Evolutionary conservation across 1,284 basidiomycete species (phyloP).

Genomic region (Cutaneotrichosporon spelunceum): DNA sequence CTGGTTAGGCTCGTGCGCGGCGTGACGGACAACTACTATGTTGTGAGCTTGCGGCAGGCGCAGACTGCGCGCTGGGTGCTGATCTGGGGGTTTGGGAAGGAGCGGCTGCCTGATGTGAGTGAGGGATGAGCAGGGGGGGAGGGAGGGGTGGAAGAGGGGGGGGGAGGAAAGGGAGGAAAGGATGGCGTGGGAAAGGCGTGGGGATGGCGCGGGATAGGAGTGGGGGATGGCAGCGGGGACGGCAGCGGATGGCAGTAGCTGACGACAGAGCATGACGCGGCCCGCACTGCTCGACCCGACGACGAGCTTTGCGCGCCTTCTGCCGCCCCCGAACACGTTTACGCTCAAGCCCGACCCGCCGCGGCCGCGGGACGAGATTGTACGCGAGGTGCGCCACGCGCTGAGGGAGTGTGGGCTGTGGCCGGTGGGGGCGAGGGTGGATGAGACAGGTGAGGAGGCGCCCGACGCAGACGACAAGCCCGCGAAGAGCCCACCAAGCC

Average conservation of each 20-base stretch:
- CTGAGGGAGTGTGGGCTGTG: slow-evolving; percentile 5
- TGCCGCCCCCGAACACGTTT: slow-evolving; percentile 52
- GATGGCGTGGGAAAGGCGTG: no score
- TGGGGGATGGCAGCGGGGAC: no score
- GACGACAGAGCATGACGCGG: slow-evolving; percentile 25
- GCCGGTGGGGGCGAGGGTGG: neutral
- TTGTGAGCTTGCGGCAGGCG: slow-evolving; percentile 78
- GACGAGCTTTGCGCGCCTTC: slow-evolving; percentile 56
- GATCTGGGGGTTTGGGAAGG: slow-evolving; percentile 70
- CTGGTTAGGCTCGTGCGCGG: slow-evolving; percentile 62
- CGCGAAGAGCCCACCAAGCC: no score
- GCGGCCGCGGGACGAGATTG: slow-evolving; percentile 3
- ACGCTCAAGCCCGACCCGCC: slow-evolving; percentile 6
- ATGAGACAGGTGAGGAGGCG: no score
- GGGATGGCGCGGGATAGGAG: no score
- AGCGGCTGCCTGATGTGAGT: slow-evolving; percentile 71
- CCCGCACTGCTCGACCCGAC: slow-evolving; percentile 49
- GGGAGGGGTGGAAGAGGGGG: no score
- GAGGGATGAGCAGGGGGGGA: slow-evolving; percentile 1
- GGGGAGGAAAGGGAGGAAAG: no score
- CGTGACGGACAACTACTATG: slow-evolving; percentile 74
- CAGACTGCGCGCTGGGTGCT: slow-evolving; percentile 84
- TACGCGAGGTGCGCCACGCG: neutral
- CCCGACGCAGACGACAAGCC: no score
- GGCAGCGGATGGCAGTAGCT: no score